phyloP scores from a whole-genome alignment of 192 early-diverging fungal genomes.

The Coemansia sp. region DNA sequence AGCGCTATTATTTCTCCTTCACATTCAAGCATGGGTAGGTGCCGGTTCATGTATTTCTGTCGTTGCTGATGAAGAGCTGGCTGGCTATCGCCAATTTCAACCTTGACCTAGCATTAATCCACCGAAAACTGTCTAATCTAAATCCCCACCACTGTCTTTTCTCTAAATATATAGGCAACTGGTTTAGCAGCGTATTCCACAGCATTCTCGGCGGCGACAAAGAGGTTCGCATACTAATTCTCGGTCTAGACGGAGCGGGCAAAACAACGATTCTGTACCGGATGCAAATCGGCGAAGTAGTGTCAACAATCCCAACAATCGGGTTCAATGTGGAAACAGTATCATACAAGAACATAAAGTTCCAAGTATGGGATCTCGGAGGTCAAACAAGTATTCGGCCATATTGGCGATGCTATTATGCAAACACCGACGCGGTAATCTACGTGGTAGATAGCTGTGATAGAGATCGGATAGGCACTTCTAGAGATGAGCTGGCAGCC shows the following conservation, averaged over 20 bases:
- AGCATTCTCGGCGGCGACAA: constrained; percentile 85
- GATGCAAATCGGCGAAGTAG: constrained; percentile 94
- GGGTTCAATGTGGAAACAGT: constrained; percentile 93
- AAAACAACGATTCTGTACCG: constrained; percentile 98
- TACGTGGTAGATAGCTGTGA: constrained; percentile 97
- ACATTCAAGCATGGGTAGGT: constrained; percentile 1
- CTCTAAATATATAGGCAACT: constrained; percentile 10
- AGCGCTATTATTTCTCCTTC: too few species aligned
- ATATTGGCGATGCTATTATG: constrained; percentile 99
- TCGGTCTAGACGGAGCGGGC: constrained; percentile 94
- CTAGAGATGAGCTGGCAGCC: constrained; percentile 85
- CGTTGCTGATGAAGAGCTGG: too few species aligned
- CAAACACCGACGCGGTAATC: constrained; percentile 98
- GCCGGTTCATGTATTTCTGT: background rate
- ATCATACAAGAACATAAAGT: constrained; percentile 96
- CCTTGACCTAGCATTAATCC: too few species aligned
- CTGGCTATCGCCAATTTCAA: too few species aligned
- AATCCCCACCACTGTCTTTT: background rate
- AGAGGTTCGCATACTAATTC: constrained; percentile 95
- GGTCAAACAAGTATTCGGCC: constrained; percentile 90
- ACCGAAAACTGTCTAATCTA: too few species aligned
- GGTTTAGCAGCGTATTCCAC: constrained; percentile 44
- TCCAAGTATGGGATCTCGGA: constrained; percentile 97
- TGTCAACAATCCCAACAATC: constrained; percentile 94
- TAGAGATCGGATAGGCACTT: constrained; percentile 82